Base-by-base conservation (phyloP, 176 grass and related monocot species). In the Tillandsia leiboldiana region DNA sequence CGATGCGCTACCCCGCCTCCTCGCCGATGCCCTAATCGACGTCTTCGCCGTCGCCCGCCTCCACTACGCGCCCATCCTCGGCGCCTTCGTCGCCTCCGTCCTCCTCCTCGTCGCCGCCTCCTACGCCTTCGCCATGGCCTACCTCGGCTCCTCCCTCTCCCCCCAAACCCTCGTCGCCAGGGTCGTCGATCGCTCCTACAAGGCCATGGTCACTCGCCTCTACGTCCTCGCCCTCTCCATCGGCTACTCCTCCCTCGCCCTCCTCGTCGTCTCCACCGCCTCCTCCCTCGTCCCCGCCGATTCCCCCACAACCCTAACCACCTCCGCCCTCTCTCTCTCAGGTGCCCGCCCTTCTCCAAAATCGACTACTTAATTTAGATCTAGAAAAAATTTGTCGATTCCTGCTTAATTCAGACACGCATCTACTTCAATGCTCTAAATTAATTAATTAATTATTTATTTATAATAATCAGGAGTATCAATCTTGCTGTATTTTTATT, bases 151-250 rank as follows among this genome's bases (percentile, higher is more conserved):
- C 22, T 64, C 50, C 63, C 68, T 68, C 9, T 48, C 65, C 24
- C 81, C 81, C 17, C 18, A 73, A 66, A 66, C 26, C 52, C 75
- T 84, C 42, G 42, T 79, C 71, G 57, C 51, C 50, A 63, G 82
- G 1, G 65, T 84, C 53, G 76, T 72, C 24, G 63, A 71, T 71
- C 75, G 82, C 42, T 77, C 58, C 10, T 84, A 84, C 71, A 70
- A 84, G 53, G 75, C 82, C 15, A 63, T 78, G 12, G 64, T 79
- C 48, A 84, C 82, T 1, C 70, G 82, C 0, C 24, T 73, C 23
- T 84, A 84, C 57, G 65, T 67, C 10, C 65, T 84, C 29, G 27
- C 74, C 26, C 66, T 84, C 3, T 61, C 52, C 18, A 51, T 84
- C 3, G 76, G 82, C 51, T 72, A 78, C 26, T 13, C 48, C 15